Conservation (phyloP, 169 alveolate species). For the Eimeria sp. region DNA sequence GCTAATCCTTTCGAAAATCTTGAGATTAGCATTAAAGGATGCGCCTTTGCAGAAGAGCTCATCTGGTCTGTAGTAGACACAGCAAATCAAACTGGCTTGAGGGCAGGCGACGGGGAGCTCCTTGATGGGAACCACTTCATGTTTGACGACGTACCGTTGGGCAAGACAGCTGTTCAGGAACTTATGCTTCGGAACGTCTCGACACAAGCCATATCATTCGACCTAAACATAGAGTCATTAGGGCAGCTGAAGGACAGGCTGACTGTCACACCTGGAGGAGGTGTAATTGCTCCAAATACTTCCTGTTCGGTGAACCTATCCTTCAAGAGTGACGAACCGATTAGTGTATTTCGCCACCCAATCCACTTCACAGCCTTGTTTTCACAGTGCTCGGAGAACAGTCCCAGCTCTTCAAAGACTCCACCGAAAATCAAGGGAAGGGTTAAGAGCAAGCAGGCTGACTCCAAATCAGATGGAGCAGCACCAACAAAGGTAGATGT, state of each 20-base stretch:
- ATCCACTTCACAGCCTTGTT: neutral
- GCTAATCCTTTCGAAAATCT: conserved; percentile 86
- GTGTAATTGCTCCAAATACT: conserved; percentile 35
- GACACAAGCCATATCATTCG: conserved; percentile 54
- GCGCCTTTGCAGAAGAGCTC: conserved; percentile 63
- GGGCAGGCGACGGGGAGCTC: conserved; percentile 11
- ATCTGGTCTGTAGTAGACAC: conserved; percentile 47
- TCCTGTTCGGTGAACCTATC: neutral
- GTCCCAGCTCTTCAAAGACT: neutral
- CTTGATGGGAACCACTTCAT: conserved; percentile 52
- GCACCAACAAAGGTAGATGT: conserved; percentile 9
- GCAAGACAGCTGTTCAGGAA: conserved; percentile 21
- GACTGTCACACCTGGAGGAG: conserved; percentile 36
- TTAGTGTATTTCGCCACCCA: conserved; percentile 34
- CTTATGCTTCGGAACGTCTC: conserved; percentile 56
- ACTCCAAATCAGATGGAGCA: conserved; percentile 29
- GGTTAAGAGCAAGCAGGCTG: conserved; percentile 30
- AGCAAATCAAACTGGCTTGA: neutral
- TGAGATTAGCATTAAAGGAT: conserved; percentile 26
- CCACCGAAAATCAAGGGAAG: conserved; percentile 1
- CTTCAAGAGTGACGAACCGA: conserved; percentile 38
- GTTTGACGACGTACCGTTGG: conserved; percentile 54
- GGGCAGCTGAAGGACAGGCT: conserved; percentile 51
- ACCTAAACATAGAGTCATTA: conserved; percentile 10
- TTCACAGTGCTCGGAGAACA: conserved; percentile 6